Conservation (phyloP, 768 basidiomycete species). For the Naganishia vishniacii region DNA sequence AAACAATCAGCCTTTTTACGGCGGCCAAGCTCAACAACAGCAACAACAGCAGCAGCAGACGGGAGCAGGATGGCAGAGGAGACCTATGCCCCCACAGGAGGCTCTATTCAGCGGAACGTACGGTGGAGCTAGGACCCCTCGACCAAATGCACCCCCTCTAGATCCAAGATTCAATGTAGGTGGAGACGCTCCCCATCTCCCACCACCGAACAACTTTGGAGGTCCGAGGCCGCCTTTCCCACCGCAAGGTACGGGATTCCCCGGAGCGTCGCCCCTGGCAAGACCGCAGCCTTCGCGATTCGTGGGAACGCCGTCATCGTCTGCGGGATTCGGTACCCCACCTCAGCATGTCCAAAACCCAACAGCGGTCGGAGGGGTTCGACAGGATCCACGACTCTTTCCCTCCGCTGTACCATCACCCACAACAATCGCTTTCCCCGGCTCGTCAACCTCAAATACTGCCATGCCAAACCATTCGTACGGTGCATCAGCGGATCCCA, state of each 20-base stretch:
- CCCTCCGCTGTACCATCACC: not conserved
- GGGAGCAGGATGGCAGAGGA: conserved; percentile 12
- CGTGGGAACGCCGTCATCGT: not conserved
- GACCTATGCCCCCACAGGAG: conserved; percentile 17
- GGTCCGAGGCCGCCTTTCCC: not conserved
- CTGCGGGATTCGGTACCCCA: not conserved
- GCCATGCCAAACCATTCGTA: not conserved
- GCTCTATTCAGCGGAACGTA: not conserved
- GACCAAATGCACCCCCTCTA: not conserved
- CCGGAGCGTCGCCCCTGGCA: not conserved
- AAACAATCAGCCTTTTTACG: not conserved
- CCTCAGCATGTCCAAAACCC: not conserved
- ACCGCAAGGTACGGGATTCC: not conserved
- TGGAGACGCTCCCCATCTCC: not conserved
- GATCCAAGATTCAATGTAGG: not conserved
- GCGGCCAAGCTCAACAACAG: not conserved
- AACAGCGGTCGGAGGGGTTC: not conserved
- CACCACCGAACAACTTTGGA: not conserved
- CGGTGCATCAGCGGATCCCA: not conserved
- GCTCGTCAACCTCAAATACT: not conserved
- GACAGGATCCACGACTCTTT: not conserved
- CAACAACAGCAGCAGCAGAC: not conserved
- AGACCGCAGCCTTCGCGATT: not conserved
- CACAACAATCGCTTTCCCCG: not conserved
- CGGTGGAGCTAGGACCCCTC: not conserved